Conservation (phyloP, 2,329 filamentous ascomycete genomes). For the Rhinocladiella similis region DNA sequence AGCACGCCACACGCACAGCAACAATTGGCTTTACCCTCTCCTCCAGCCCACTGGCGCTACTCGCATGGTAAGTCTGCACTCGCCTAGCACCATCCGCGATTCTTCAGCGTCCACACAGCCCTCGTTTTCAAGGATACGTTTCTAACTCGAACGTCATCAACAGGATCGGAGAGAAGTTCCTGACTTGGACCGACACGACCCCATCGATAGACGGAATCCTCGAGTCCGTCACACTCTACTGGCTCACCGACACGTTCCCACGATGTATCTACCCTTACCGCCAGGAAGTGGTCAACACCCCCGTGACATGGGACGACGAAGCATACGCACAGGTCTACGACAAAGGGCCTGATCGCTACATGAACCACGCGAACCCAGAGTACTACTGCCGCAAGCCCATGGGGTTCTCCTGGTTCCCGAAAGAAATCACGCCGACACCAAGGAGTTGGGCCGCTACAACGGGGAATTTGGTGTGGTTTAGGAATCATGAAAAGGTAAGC, state of each 20-base stretch:
- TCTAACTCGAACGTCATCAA: no score
- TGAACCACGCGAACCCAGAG: constrained; percentile 27
- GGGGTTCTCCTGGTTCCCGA: constrained; percentile 49
- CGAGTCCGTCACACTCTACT: constrained; percentile 37
- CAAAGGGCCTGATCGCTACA: neutral
- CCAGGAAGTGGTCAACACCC: neutral
- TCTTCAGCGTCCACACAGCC: neutral
- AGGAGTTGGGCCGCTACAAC: constrained; percentile 26
- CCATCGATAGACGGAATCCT: constrained; percentile 35
- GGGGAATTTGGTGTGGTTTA: constrained; percentile 22
- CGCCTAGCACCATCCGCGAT: neutral
- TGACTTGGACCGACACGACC: constrained; percentile 39
- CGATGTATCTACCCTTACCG: constrained; percentile 36
- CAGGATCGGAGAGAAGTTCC: constrained; percentile 43
- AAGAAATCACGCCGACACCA: constrained; percentile 44
- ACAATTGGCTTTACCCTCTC: constrained; percentile 59
- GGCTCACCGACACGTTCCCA: constrained; percentile 40
- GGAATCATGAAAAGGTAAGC: constrained; percentile 16
- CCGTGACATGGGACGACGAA: constrained; percentile 19
- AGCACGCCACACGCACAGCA: constrained; percentile 56
- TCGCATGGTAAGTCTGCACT: constrained; percentile 48
- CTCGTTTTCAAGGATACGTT: no score
- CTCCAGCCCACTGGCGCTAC: constrained; percentile 55
- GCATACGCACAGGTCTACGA: neutral
- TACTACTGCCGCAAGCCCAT: constrained; percentile 45